Evolutionary conservation across 2,329 filamentous ascomycete genomes (phyloP).

Genomic region (Alternaria hordeiaustralica): DNA sequence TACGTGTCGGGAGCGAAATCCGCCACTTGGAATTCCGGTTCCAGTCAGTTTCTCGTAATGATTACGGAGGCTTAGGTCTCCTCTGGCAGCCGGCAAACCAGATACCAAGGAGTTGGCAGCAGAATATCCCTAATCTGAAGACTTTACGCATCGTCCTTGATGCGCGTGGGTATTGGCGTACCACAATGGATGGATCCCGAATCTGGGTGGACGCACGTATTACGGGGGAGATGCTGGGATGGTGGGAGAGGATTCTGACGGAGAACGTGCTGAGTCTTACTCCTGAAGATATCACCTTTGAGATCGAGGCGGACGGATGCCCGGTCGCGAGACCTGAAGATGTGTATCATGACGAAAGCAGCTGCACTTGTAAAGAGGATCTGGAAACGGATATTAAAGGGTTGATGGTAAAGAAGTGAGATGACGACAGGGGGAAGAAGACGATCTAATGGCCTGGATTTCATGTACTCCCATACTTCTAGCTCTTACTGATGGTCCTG

Average conservation of each 20-base stretch:
- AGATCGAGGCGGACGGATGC: background rate
- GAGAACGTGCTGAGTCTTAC: background rate
- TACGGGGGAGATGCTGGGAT: background rate
- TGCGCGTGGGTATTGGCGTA: background rate
- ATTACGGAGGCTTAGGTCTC: background rate
- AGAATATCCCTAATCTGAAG: background rate
- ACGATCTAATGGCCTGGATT: background rate
- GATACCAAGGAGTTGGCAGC: background rate
- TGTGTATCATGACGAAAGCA: background rate
- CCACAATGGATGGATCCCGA: background rate
- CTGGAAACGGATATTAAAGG: background rate
- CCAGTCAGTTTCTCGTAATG: background rate
- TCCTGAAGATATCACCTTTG: background rate
- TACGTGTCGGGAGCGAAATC: background rate
- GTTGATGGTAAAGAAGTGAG: background rate
- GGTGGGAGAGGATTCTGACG: background rate
- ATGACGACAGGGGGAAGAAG: background rate
- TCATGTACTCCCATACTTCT: background rate
- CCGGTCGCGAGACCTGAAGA: background rate
- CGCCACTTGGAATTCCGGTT: background rate
- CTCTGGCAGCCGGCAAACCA: background rate
- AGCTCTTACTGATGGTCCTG: background rate
- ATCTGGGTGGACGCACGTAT: background rate
- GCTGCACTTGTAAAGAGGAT: background rate
- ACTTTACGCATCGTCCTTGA: background rate